Evolutionary conservation across 768 basidiomycete species (phyloP).

Genomic region (Lactarius psammicola): DNA sequence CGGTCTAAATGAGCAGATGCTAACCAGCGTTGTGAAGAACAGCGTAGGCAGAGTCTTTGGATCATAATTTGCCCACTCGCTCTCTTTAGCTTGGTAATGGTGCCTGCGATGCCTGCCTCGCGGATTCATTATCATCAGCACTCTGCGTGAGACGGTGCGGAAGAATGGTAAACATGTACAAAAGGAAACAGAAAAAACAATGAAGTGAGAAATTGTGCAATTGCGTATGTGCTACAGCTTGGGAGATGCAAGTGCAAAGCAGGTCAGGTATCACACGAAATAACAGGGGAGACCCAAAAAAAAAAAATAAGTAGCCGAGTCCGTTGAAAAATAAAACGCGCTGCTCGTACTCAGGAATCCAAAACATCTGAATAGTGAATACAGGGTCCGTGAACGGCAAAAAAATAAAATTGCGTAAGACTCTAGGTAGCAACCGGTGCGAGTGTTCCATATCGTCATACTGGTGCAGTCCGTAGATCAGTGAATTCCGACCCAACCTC

Average conservation of each 20-base stretch:
- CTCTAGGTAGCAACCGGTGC: conserved; percentile 3
- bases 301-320: conserved; percentile 25
- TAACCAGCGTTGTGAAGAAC: conserved; percentile 79
- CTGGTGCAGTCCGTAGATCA: conserved; percentile 24
- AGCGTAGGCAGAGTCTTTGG: conserved; percentile 78
- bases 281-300: not conserved
- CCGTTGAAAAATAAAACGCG: conserved; percentile 21
- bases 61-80: conserved; percentile 29
- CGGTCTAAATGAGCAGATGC: conserved; percentile 79
- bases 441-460: conserved; percentile 2
- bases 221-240: conserved; percentile 25
- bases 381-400: conserved; percentile 5
- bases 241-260: conserved; percentile 22
- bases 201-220: conserved; percentile 11
- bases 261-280: conserved; percentile 22
- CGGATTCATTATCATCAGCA: not conserved
- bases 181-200: not conserved
- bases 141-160: not conserved
- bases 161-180: conserved; percentile 8
- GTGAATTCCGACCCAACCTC: conserved; percentile 70
- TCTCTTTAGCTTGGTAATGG: not conserved
- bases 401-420: conserved; percentile 1
- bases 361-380: conserved; percentile 1
- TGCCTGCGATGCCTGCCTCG: conserved; percentile 5
- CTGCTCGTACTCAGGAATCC: not conserved